phyloP scores from a whole-genome alignment of 768 basidiomycete species.

The Mycena kentingensis region DNA sequence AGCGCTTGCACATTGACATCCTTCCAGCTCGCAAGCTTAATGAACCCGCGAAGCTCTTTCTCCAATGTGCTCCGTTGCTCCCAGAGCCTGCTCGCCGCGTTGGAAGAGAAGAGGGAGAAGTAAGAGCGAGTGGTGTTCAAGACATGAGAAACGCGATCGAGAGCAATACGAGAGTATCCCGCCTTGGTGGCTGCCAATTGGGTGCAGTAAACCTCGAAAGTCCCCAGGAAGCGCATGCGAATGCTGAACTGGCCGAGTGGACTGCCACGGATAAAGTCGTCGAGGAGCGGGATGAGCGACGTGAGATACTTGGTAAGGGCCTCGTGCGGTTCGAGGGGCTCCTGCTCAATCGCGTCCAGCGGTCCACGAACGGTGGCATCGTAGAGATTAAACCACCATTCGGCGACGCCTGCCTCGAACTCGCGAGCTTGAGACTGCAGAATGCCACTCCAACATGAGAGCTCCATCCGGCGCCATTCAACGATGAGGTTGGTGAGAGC shows the following conservation, averaged over 20 bases:
- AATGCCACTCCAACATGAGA: conserved; percentile 83
- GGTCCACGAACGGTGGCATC: conserved; percentile 72
- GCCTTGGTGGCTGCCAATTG: conserved; percentile 37
- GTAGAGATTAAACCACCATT: conserved; percentile 93
- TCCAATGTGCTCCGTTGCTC: conserved; percentile 66
- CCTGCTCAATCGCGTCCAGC: conserved; percentile 47
- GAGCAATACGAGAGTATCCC: conserved; percentile 29
- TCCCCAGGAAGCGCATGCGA: conserved; percentile 66
- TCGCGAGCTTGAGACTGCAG: conserved; percentile 68
- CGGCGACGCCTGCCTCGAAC: conserved; percentile 49
- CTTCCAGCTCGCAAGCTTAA: conserved; percentile 98
- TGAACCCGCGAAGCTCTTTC: conserved; percentile 78
- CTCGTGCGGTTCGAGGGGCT: conserved; percentile 31
- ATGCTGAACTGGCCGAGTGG: conserved; percentile 83
- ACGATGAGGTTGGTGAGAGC: conserved; percentile 74
- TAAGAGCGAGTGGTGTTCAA: conserved; percentile 62
- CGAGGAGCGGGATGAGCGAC: conserved; percentile 73
- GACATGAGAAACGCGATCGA: conserved; percentile 57
- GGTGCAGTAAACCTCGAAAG: conserved; percentile 60
- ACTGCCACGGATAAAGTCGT: conserved; percentile 72
- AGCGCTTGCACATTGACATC: conserved; percentile 94
- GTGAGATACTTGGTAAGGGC: conserved; percentile 56
- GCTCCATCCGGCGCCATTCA: conserved; percentile 86
- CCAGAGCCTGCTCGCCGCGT: conserved; percentile 49
- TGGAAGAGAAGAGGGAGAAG: conserved; percentile 60